Conservation (phyloP, 495 filamentous ascomycete species). For the Melanomma pulvis-pyrius region DNA sequence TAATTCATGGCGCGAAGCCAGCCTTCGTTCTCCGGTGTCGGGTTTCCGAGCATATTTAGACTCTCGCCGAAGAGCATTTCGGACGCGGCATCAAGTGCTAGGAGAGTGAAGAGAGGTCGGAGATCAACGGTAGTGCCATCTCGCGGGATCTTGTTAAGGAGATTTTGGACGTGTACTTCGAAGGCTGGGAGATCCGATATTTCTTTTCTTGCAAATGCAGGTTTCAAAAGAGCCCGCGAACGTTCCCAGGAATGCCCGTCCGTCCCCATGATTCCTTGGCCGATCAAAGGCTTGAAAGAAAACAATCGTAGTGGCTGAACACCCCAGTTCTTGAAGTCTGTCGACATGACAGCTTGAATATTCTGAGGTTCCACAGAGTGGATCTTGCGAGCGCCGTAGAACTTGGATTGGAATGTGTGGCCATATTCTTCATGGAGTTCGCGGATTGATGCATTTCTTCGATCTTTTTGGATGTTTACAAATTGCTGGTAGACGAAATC, state of each 20-base stretch:
- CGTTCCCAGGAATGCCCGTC: not conserved
- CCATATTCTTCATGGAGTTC: not conserved
- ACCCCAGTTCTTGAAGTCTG: not conserved
- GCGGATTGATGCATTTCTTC: not conserved
- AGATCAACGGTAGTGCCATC: slow-evolving; percentile 45
- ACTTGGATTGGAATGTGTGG: not conserved
- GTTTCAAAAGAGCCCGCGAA: not conserved
- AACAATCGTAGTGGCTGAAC: not conserved
- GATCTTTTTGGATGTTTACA: too few relatives aligned
- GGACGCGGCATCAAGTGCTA: slow-evolving; percentile 54
- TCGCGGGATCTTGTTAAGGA: slow-evolving; percentile 36
- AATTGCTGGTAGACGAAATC: too few relatives aligned
- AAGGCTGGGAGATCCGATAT: slow-evolving; percentile 36
- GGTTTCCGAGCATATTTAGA: slow-evolving; percentile 38
- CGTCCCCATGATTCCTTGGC: slow-evolving; percentile 49
- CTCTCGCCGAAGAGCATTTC: slow-evolving; percentile 53
- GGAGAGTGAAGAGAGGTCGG: slow-evolving; percentile 55
- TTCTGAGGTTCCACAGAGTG: not conserved
- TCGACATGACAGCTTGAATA: not conserved
- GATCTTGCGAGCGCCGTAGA: not conserved
- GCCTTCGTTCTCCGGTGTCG: slow-evolving; percentile 23
- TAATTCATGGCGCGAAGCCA: slow-evolving; percentile 18
- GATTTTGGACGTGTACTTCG: slow-evolving; percentile 49
- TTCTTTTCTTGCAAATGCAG: slow-evolving; percentile 53
- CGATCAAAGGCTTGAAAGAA: slow-evolving; percentile 8